Base-by-base conservation (phyloP, 2,329 filamentous ascomycete genomes). In the Verticillium isaacii region DNA sequence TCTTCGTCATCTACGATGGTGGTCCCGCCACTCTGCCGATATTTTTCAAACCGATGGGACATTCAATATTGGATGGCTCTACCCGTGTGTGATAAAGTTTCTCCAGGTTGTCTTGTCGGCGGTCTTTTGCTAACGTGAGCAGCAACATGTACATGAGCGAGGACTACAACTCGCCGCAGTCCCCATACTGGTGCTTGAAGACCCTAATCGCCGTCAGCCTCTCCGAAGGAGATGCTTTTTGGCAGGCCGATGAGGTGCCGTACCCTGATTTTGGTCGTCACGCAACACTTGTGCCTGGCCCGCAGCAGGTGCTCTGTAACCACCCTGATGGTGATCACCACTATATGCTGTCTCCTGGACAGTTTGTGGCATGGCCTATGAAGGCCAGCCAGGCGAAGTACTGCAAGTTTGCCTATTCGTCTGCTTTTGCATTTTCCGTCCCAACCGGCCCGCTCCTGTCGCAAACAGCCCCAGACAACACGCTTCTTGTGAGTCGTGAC, bases 121-220 rank as follows among this genome's bases (percentile, higher is more conserved):
- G 6, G 5, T 23, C 7, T 19, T 3, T 19, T 23, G 19, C 45
- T 50, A 19, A 50, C 19, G 3, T 11, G 8, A 14, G 4, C 2
- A n/a, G 54, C 0, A 85, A 85, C 64, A 83, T 83, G 78, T 85
- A 79, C 65, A 77, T 85, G 75, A 73, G 74, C 39, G 83, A 85
- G 66, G 80, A 84, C 64, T 85, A 85, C 68, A 85, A 85, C 66
- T 85, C 82, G 1, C 81, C 82, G 0, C 82, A 85, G 63, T 85
- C 82, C 0, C 73, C 77, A 0, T 85, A 85, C 66, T 85, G 82
- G 83, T 78, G 76, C 8, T 69, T 85, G 25, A 85, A 85, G 61
- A 77, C 78, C 0, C 75, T 85, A 3, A 70, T 83, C 1, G 75
- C 74, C 0, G 68, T 82, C 0, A 73, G 71, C 0, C 61, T 85